Evolutionary conservation across 495 filamentous ascomycete genomes (phyloP).

Genomic region (Penicillium nucicola): DNA sequence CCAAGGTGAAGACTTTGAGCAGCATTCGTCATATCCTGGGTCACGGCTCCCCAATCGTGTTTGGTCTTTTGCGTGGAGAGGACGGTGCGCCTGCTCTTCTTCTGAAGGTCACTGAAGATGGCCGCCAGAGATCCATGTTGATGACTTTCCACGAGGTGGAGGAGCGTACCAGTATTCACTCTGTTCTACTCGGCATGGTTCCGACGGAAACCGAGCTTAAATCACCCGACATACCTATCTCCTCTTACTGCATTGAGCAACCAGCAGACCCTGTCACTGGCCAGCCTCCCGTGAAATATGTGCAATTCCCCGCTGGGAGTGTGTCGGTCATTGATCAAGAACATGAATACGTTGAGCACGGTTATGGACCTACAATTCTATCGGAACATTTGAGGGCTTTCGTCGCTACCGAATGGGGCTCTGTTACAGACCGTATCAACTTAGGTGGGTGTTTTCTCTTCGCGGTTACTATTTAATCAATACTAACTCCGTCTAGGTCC

Average conservation of each 20-base stretch:
- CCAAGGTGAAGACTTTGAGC: slow-evolving; percentile 70
- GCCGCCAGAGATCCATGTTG: slow-evolving; percentile 61
- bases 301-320: slow-evolving; percentile 40
- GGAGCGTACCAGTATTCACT: slow-evolving; percentile 64
- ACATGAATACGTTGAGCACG: slow-evolving; percentile 36
- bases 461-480: neutral
- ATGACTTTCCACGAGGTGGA: slow-evolving; percentile 69
- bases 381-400: slow-evolving; percentile 69
- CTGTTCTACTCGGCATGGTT: slow-evolving; percentile 64
- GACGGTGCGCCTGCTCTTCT: slow-evolving; percentile 63
- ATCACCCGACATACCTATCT: slow-evolving; percentile 58
- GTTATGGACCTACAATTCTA: slow-evolving; percentile 55
- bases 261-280: slow-evolving; percentile 34
- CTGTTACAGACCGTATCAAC: slow-evolving; percentile 71
- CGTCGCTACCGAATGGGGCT: slow-evolving; percentile 62
- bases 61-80: slow-evolving; percentile 67
- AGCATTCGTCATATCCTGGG: slow-evolving; percentile 64
- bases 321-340: slow-evolving; percentile 55
- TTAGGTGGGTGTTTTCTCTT: slow-evolving; percentile 41
- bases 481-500: slow-evolving; percentile 40
- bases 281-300: slow-evolving; percentile 26
- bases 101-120: slow-evolving; percentile 66
- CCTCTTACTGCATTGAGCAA: slow-evolving; percentile 61
- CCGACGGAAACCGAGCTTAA: slow-evolving; percentile 58
- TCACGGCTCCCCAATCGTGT: slow-evolving; percentile 62